Conservation (phyloP, 176 grass and related monocot genomes). For the Alloteropsis semialata region DNA sequence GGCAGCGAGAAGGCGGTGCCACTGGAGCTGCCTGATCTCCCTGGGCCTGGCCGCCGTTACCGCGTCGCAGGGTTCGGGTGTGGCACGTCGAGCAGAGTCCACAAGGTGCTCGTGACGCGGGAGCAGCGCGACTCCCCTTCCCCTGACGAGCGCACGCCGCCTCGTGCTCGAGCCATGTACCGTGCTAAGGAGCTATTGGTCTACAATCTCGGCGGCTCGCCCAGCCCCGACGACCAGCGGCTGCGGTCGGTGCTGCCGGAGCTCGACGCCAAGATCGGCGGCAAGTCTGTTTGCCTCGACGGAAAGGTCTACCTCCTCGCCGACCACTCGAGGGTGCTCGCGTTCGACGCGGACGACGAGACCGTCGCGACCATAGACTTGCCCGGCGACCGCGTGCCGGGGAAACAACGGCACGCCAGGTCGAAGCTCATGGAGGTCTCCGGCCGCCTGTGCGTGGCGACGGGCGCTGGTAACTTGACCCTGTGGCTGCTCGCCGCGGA, state of each 20-base stretch:
- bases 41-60: no score
- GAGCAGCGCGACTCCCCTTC: background rate
- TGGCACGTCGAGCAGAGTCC: background rate
- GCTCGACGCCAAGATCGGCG: background rate
- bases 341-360: background rate
- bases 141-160: no score
- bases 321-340: background rate
- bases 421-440: background rate
- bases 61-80: background rate
- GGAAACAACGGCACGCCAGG: background rate
- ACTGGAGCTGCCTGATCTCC: background rate
- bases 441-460: background rate
- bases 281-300: background rate
- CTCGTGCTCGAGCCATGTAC: no score
- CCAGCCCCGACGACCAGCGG: background rate
- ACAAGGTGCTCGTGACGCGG: background rate
- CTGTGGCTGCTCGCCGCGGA: background rate
- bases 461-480: background rate
- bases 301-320: background rate
- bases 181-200: background rate
- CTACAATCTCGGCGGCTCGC: background rate
- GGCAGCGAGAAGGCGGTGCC: no score
- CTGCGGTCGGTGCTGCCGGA: background rate
- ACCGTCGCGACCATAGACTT: background rate
- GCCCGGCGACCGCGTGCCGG: background rate